phyloP scores from a whole-genome alignment of 2,329 filamentous ascomycete species.

The Neospermospora avenae region DNA sequence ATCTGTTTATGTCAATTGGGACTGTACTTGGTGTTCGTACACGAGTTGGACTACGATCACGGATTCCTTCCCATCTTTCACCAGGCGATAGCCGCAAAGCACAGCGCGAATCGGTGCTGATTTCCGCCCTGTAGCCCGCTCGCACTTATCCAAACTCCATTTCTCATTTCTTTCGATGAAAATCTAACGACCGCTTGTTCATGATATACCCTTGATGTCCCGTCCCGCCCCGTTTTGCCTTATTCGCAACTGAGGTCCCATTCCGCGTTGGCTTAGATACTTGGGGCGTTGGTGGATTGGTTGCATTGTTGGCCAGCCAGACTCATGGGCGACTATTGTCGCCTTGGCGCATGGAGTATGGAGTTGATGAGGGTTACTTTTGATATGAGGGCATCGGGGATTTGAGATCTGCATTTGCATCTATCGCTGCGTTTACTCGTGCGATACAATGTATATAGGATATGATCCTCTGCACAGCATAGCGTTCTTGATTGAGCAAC shows the following conservation, averaged over 20 bases:
- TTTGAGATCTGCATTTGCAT: background rate
- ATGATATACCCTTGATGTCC: slow-evolving; percentile 11
- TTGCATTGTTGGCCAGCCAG: background rate
- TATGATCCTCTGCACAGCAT: background rate
- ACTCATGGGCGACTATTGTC: background rate
- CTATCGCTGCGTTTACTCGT: background rate
- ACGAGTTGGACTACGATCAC: slow-evolving; percentile 6
- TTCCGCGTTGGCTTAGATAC: background rate
- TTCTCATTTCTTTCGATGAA: background rate
- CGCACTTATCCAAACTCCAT: slow-evolving; percentile 3
- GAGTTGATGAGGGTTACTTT: background rate
- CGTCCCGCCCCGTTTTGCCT: background rate
- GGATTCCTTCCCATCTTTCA: slow-evolving; percentile 12
- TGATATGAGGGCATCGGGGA: too few species aligned
- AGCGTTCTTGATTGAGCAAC: background rate
- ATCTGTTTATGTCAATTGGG: background rate
- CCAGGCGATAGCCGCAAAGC: slow-evolving; percentile 10
- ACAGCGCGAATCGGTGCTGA: slow-evolving; percentile 9
- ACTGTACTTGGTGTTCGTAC: slow-evolving; percentile 3
- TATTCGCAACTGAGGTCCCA: too few species aligned
- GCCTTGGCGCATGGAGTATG: background rate
- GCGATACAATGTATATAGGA: background rate
- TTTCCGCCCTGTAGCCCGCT: background rate
- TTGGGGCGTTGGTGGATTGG: slow-evolving; percentile 9
- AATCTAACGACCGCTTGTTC: slow-evolving; percentile 4